Base-by-base conservation (phyloP, 2,329 filamentous ascomycete genomes). In the Sporothrix variecibatus region DNA sequence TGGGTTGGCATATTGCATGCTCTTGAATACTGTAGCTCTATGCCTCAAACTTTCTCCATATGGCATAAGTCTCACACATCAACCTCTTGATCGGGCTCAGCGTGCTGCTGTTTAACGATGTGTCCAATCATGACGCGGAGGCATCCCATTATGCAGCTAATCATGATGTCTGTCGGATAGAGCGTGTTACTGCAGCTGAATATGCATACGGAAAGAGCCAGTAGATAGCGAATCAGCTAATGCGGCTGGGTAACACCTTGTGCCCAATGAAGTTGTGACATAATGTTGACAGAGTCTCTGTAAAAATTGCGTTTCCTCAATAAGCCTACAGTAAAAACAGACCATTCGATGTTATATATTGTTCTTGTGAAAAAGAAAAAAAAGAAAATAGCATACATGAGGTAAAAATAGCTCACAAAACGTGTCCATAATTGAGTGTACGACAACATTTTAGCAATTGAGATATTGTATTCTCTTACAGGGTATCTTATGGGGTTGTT, bases 1-100 rank as follows among this genome's bases (percentile, higher is more conserved):
- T 72, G 71, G 70, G n/a, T 28, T 40, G 46, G 71, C 2, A 38
- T 65, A 23, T 7, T 64, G 46, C 60, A 43, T 51, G 6, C 49
- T 56, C 46, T 15, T 0, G 8, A n/a, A 20, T 12, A 20, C 51
- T 15, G 51, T 8, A 38, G 28, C 17, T n/a, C 26, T 7, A n/a
- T 38, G 31, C 20, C n/a, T 1, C 58, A 34, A 17, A 5, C 34
- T 38, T 28, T 62, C 20, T 62, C 15, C 15, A n/a, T 5, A 62
- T 62, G 15, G 20, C n/a, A 5, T 4, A 8, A 12, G 8, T n/a
- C 34, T 5, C 34, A 9, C 3, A 20, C 38, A 15, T 23, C 31
- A 23, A 11, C 56, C n/a, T 40, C 60, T 26, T 43, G 38, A n/a
- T 43, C n/a, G 60, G 60, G 60, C 5, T 23, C 34, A n/a, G 15